phyloP scores from a whole-genome alignment of 805 yeast species.

The Lipomyces sp. region DNA sequence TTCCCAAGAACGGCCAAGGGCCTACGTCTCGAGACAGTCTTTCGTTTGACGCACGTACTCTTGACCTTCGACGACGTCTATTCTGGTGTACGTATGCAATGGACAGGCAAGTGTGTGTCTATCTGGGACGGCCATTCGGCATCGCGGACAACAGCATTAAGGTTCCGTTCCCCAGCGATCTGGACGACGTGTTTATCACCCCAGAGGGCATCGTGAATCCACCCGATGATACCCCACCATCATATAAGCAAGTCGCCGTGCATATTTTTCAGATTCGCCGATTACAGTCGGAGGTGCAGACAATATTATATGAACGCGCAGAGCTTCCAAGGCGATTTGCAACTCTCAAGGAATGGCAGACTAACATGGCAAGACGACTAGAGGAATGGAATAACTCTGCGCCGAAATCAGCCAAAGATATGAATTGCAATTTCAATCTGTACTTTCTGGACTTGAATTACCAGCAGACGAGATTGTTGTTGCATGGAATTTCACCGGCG shows the following conservation, averaged over 20 bases:
- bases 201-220: constrained; percentile 35
- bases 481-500: constrained; percentile 77
- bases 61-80: constrained; percentile 68
- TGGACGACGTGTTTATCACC: constrained; percentile 68
- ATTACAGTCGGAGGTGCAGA: constrained; percentile 74
- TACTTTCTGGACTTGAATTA: constrained; percentile 73
- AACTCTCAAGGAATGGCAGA: constrained; percentile 60
- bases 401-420: constrained; percentile 54
- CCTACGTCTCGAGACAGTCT: constrained; percentile 8
- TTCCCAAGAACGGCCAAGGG: constrained; percentile 26
- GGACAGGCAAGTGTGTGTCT: constrained; percentile 82
- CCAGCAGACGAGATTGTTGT: constrained; percentile 64
- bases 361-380: constrained; percentile 48
- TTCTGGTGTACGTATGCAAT: constrained; percentile 89
- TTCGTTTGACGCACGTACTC: constrained; percentile 49
- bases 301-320: constrained; percentile 64
- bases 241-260: constrained; percentile 65
- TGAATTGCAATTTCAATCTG: constrained; percentile 71
- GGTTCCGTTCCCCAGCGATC: constrained; percentile 65
- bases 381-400: constrained; percentile 60
- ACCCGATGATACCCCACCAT: constrained; percentile 34
- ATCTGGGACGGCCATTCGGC: constrained; percentile 83
- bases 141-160: constrained; percentile 77
- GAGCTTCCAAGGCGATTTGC: constrained; percentile 65
- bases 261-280: constrained; percentile 67